Base-by-base conservation (phyloP, 108 stramenopile species). In the Skeletonema marinoi region DNA sequence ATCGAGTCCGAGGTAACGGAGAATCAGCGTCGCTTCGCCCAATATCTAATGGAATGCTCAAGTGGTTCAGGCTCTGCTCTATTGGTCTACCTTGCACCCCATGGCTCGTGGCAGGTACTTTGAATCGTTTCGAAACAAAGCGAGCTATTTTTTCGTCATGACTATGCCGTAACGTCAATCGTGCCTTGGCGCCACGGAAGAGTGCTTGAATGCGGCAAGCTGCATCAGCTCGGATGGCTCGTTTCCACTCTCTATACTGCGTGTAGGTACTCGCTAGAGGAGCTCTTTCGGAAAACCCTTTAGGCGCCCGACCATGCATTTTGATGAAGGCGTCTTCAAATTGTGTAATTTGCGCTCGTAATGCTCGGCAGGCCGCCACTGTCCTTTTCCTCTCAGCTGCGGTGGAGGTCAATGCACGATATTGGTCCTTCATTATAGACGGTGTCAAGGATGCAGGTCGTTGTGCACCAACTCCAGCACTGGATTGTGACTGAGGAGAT, bases 241-340 rank as follows among this genome's bases (percentile, higher is more conserved):
- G 77, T 67, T 97, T 97, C 94, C 93, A 95, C 38, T 94, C 93
- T 36, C 93, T 67, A 64, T 97, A 97, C 71, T 93, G 93, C 46
- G 88, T 89, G 67, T 95, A 97, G 6, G 94, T 95, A 46, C 91
- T 90, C 8, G 93, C 94, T 17, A 97, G 77, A 4, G 92, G 93
- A n/a, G 89, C 89, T 32, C 96, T 78, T 65, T 97, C 96, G 3
- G 87, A 82, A 46, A 89, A 85, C 14, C 93, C 93, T 73, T 89
- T 93, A 2, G 96, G 96, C 19, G 90, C 81, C 17, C 92, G 82
- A 2, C 91, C 92, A 65, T 93, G 89, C 36, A 93, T 39, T 60
- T 86, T 84, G 38, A 90, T 62, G 68, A 96, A 96, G 0, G 90
- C 89, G 60, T 94, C 92, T 77, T 96, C 95, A 64, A 96, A 96